Base-by-base conservation (phyloP, 257 asterid genomes). In the Datura wrightii region DNA sequence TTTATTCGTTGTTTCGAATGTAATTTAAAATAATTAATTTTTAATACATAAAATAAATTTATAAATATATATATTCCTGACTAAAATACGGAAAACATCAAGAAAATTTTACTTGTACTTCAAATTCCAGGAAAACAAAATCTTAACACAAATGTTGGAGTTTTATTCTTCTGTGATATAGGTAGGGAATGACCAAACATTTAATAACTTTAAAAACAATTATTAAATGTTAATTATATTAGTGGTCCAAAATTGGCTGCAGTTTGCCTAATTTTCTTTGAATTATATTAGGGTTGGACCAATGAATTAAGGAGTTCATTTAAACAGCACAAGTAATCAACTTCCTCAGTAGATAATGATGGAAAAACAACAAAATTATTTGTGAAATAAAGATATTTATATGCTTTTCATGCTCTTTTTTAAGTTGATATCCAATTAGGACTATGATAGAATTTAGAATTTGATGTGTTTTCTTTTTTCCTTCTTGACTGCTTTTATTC, bases 401-500 rank as follows among this genome's bases (percentile, higher is more conserved):
- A 6, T 24, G 44, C 4, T 74, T 74, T 74, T 10, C 19, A 42
- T 9, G 37, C 44, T 7, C 44, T n/a, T 3, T 46, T 74, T 46
- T 74, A 19, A 74, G 60, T 11, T 13, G 24, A 13, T 48, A 48
- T 42, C 42, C 81, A 48, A 24, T 74, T 74, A 72, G 11, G 80
- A 46, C 58, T 19, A 42, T 19, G 19, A 46, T 72, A 2, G 59
- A 2, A 46, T 46, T 19, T 46, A 19, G 80, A 74, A 46, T 74
- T 24, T 74, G 60, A 24, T 74, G 81, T 44, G 46, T 42, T 39
- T 71, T n/a, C 56, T 44, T n/a, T n/a, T 72, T 66, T 24, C 36
- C 16, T 65, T 10, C 46, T 14, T n/a, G n/a, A n/a, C n/a, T n/a
- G n/a, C n/a, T 65, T 69, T 74, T 74, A 13, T 74, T 74, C 81